These are phyloP conservation scores for Dipteronia sinensis DNA, from an alignment of 345 rosid species.

Conservation along the genomic window DNA sequence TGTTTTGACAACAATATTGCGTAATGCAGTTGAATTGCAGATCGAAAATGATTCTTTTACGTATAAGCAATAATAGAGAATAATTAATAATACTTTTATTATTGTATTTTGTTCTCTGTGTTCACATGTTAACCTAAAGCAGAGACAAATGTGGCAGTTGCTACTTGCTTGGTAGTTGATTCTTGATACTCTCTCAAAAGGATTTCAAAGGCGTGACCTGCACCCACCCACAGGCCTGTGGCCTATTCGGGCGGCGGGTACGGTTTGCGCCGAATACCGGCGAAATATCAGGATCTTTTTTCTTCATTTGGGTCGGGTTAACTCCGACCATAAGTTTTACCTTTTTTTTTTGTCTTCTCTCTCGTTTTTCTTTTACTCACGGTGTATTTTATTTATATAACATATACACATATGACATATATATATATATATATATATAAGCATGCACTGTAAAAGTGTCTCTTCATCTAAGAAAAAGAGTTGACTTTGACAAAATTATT, in stretches of 20 bases:
- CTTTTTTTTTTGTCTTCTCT: background rate
- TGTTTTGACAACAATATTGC: background rate
- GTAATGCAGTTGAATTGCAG: constrained; percentile 13
- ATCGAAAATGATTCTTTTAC: background rate
- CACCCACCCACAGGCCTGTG: background rate
- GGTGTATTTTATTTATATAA: background rate
- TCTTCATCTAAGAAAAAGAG: background rate
- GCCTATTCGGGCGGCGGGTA: constrained; percentile 21
- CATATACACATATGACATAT: too few species aligned
- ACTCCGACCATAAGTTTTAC: background rate
- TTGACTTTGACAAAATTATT: background rate
- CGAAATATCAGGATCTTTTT: constrained; percentile 9
- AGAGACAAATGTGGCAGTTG: constrained; percentile 21
- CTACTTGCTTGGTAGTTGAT: background rate
- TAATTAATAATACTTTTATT: background rate
- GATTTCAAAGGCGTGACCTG: constrained; percentile 22
- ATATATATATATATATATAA: too few species aligned
- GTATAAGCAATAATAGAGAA: background rate
- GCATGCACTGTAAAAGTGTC: background rate
- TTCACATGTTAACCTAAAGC: constrained; percentile 13
- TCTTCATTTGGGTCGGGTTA: constrained; percentile 12
- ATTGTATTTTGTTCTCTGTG: too few species aligned
- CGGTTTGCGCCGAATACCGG: constrained; percentile 27
- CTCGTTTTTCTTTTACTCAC: background rate
- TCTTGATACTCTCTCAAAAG: constrained; percentile 2